Conservation (phyloP, 257 asterid species). For the Verbascum thapsus region DNA sequence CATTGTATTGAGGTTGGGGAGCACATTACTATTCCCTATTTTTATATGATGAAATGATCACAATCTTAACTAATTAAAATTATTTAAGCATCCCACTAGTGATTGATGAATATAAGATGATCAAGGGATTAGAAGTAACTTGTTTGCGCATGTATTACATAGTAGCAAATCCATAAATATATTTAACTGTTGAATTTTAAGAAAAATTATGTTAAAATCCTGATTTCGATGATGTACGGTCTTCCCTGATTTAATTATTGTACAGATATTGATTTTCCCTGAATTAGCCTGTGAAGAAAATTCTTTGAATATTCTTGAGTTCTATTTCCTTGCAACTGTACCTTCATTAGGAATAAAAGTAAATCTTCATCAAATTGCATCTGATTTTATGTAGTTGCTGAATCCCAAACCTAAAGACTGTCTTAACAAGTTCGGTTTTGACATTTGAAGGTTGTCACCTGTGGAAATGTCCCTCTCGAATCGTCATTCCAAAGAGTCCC, state of each 20-base stretch:
- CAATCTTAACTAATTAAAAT: not conserved
- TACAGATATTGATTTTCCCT: slow-evolving; percentile 3
- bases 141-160: slow-evolving; percentile 1
- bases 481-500: slow-evolving; percentile 72
- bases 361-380: too few relatives aligned
- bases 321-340: slow-evolving; percentile 6
- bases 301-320: not conserved
- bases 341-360: too few relatives aligned
- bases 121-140: slow-evolving; percentile 1
- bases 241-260: slow-evolving; percentile 13
- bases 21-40: slow-evolving; percentile 4
- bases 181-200: not conserved
- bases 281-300: slow-evolving; percentile 10
- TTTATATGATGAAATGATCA: not conserved
- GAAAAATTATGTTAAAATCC: not conserved
- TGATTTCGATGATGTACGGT: not conserved
- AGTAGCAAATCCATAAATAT: not conserved
- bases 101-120: not conserved
- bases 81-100: not conserved
- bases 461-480: slow-evolving; percentile 78
- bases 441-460: slow-evolving; percentile 63
- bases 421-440: slow-evolving; percentile 23
- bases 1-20: slow-evolving; percentile 11
- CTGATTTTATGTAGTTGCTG: too few relatives aligned
- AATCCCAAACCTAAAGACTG: too few relatives aligned